phyloP scores from a whole-genome alignment of 2,329 filamentous ascomycete species.

The Teratosphaeria zuluensis region DNA sequence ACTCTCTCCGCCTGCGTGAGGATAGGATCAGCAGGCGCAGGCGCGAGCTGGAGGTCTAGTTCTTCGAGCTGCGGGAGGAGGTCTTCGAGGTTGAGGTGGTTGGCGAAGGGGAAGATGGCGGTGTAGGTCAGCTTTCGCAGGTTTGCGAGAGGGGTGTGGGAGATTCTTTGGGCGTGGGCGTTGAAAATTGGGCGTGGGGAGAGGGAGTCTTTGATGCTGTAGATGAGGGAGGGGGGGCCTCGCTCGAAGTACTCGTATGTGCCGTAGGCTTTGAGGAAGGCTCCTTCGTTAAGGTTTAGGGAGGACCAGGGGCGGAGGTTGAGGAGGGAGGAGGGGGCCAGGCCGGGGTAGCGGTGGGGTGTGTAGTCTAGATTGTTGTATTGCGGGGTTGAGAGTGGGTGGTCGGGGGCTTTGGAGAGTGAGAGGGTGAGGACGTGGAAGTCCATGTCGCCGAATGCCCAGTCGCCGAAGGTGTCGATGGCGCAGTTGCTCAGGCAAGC shows the following conservation, averaged over 20 bases:
- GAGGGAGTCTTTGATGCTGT: constrained; percentile 20
- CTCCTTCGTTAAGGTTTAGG: constrained; percentile 64
- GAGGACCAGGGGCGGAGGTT: constrained; percentile 54
- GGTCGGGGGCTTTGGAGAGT: constrained; percentile 1
- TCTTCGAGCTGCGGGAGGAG: constrained; percentile 16
- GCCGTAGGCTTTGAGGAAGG: constrained; percentile 59
- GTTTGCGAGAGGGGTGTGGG: not conserved
- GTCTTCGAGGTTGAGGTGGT: constrained; percentile 16
- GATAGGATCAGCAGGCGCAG: constrained; percentile 29
- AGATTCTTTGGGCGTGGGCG: constrained; percentile 2
- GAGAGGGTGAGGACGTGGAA: constrained; percentile 21
- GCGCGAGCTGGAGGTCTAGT: constrained; percentile 34
- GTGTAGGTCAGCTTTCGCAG: constrained; percentile 20
- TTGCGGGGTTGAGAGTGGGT: not conserved
- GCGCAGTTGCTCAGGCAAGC: constrained; percentile 50
- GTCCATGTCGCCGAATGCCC: constrained; percentile 25
- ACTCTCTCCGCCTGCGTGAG: constrained; percentile 29
- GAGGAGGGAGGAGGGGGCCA: constrained; percentile 37
- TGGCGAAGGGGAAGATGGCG: constrained; percentile 25
- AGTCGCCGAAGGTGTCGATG: constrained; percentile 39
- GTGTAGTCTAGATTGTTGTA: constrained; percentile 5
- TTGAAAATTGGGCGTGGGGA: constrained; percentile 4
- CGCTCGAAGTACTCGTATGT: constrained; percentile 63
- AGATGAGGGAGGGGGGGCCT: constrained; percentile 34
- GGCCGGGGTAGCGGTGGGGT: constrained; percentile 9